phyloP scores from a whole-genome alignment of 2,329 filamentous ascomycete species.

The Periconia digitata region DNA sequence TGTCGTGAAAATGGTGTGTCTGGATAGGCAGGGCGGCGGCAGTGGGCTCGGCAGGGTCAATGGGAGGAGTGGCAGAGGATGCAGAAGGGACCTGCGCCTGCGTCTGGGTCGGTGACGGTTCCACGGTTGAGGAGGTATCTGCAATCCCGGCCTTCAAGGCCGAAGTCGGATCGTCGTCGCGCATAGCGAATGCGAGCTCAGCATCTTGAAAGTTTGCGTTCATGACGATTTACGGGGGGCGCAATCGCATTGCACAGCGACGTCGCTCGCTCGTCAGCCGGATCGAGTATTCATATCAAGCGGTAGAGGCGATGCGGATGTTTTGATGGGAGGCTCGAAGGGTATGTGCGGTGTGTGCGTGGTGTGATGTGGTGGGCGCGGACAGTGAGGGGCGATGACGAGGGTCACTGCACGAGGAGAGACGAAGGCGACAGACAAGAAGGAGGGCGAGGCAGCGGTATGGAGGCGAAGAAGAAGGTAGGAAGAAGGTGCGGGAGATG shows the following conservation, averaged over 20 bases:
- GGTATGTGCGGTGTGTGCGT: constrained; percentile 12
- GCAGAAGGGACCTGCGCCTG: constrained; percentile 3
- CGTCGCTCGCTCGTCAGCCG: constrained; percentile 23
- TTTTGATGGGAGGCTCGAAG: constrained; percentile 6
- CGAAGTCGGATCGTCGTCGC: constrained; percentile 27
- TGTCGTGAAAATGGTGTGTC: neutral
- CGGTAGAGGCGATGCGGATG: neutral
- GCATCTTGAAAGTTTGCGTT: constrained; percentile 20
- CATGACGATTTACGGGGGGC: constrained; percentile 11
- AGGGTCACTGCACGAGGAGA: neutral
- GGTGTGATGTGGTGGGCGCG: constrained; percentile 23
- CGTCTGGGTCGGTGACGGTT: neutral
- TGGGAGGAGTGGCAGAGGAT: constrained; percentile 4
- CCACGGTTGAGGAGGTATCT: neutral
- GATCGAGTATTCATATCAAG: constrained; percentile 37
- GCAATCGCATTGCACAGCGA: constrained; percentile 13
- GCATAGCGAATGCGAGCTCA: constrained; percentile 32
- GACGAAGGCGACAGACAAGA: constrained; percentile 2
- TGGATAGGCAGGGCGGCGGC: constrained; percentile 12
- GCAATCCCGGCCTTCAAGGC: constrained; percentile 25
- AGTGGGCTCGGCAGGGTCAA: neutral
- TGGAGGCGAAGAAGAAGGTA: too few species aligned
- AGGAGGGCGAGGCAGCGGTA: constrained; percentile 11
- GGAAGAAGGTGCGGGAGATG: constrained; percentile 2
- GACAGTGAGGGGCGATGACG: neutral